Conservation (phyloP, 2,329 filamentous ascomycete species). For the Grosmannia penicillata region DNA sequence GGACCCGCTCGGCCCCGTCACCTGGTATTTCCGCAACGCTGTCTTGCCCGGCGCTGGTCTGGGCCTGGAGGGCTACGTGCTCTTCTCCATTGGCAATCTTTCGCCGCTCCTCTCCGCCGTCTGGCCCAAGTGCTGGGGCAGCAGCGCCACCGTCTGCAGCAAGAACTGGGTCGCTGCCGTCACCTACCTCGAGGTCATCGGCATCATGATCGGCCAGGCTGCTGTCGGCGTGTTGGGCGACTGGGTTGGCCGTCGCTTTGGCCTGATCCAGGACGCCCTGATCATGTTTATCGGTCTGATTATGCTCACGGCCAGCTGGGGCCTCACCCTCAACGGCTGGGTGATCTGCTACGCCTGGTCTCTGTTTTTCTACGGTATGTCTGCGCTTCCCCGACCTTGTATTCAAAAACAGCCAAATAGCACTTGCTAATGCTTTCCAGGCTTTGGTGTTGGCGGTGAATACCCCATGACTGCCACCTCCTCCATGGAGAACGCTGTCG, state of each 20-base stretch:
- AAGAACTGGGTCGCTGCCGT: constrained; percentile 71
- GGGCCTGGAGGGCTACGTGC: constrained; percentile 84
- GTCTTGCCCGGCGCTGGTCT: constrained; percentile 86
- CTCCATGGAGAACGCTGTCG: constrained; percentile 81
- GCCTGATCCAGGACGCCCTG: constrained; percentile 83
- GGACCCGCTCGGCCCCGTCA: constrained; percentile 71
- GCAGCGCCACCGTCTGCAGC: constrained; percentile 45
- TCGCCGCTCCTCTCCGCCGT: constrained; percentile 63
- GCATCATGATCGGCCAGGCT: constrained; percentile 90
- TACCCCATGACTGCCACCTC: constrained; percentile 96
- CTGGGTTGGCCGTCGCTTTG: constrained; percentile 83
- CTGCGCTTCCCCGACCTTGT: constrained; percentile 5
- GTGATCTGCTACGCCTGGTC: constrained; percentile 95
- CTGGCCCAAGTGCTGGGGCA: constrained; percentile 67
- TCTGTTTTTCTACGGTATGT: constrained; percentile 73
- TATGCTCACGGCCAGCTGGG: constrained; percentile 88
- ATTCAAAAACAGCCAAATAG: background rate
- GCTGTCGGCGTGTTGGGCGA: constrained; percentile 62
- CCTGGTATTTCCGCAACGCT: constrained; percentile 80
- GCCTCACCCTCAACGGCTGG: constrained; percentile 76
- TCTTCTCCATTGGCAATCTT: constrained; percentile 94
- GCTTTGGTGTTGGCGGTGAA: constrained; percentile 61
- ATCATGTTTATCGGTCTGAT: constrained; percentile 91
- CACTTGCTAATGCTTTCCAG: constrained; percentile 10
- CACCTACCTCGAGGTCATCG: constrained; percentile 82